These are phyloP conservation scores for Trametes elegans DNA, from an alignment of 768 basidiomycete genomes.

Conservation along the genomic window DNA sequence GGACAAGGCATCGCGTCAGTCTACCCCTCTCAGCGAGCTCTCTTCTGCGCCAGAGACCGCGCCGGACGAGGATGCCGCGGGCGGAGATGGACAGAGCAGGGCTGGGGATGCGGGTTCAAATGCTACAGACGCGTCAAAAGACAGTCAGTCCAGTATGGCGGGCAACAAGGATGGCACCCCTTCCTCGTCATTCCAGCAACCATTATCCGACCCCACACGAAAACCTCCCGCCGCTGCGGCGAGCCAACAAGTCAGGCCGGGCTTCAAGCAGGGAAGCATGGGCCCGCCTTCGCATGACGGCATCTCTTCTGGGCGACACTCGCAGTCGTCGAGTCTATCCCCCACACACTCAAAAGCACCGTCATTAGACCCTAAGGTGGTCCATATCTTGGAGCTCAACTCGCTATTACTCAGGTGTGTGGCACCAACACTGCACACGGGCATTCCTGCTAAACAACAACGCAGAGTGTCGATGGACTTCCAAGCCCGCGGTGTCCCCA, in stretches of 20 bases:
- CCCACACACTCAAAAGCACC: conserved; percentile 13
- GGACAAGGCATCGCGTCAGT: conserved; percentile 48
- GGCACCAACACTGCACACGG: no score
- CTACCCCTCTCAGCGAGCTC: conserved; percentile 76
- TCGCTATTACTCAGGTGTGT: conserved; percentile 65
- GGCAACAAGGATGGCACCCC: neutral
- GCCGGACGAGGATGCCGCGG: conserved; percentile 40
- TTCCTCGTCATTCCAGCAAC: neutral
- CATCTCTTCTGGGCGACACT: conserved; percentile 2
- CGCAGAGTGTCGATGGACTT: conserved; percentile 64
- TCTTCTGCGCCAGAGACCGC: conserved; percentile 57
- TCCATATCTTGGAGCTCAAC: conserved; percentile 64
- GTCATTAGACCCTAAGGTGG: conserved; percentile 48
- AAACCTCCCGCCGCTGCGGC: neutral
- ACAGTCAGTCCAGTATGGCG: neutral
- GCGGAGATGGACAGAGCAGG: conserved; percentile 37
- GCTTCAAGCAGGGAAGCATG: neutral
- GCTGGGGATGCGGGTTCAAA: conserved; percentile 1
- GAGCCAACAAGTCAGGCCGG: neutral
- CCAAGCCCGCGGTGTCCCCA: conserved; percentile 48
- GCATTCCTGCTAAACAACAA: no score
- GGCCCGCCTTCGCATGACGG: conserved; percentile 3
- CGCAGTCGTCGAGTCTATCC: conserved; percentile 9
- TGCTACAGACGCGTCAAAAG: neutral
- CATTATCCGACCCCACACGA: neutral